Base-by-base conservation (phyloP, 192 early-diverging fungal genomes). In the Ambispora gerdemannii region DNA sequence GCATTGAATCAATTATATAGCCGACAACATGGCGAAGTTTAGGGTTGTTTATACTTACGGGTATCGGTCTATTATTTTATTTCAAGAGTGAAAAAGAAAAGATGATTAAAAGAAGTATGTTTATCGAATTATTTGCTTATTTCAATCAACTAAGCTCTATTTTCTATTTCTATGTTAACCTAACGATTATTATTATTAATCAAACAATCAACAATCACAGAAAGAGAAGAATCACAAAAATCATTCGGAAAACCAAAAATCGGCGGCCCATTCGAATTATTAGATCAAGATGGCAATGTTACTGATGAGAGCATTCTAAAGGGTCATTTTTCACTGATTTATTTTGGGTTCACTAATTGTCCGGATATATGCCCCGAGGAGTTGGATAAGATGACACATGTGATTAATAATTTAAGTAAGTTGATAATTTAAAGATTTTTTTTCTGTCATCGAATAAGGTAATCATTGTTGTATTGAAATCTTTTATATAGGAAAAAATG, bases 321-420 rank as follows among this genome's bases (percentile, higher is more conserved):
- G 25, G 97, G 94, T 28, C 89, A 88, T 38, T 98, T 87, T 75
- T 86, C 89, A 79, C 79, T 99, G 66, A 79, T 98, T 6, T 99
- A 99, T 81, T 99, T 99, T 87, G 97, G 97, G n/a, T 99, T 97
- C 82, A 97, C 95, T 31, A 92, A 97, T 78, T 99, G 97, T 76
- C 97, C 97, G 1, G 97, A 99, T 81, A 94, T 99, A 56, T 99
- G 97, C 52, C 97, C 97, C 3, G 97, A 98, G 72, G 97, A 99
- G 79, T 82, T 99, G 47, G 95, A 99, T 77, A 98, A 95, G 81
- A 97, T 99, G 87, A 89, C 92, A 4, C 85, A 90, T 50, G 92
- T 95, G 13, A 83, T 93, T 22, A 91, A 96, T 17, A 80, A 76
- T 17, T 73, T 92, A 36, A 83, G 90, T 91, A 85, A 72, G 84